These are phyloP conservation scores for Gaertneriomyces semiglobifer DNA, from an alignment of 192 early-diverging fungal genomes.

Conservation along the genomic window DNA sequence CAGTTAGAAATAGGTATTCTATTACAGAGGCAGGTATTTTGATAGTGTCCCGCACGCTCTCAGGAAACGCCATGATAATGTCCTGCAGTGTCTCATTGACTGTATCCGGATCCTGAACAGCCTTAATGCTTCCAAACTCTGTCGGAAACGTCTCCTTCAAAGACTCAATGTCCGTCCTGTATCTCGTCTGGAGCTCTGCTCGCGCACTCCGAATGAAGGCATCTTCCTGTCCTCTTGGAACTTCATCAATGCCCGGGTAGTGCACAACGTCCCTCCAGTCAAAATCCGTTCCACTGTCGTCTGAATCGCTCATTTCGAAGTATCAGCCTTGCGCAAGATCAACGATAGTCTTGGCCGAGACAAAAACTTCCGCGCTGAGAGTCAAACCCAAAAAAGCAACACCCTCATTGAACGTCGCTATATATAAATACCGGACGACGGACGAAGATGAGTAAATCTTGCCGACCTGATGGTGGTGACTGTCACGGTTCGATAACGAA, in stretches of 20 bases:
- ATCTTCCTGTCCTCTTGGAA: constrained; percentile 4
- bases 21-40: constrained; percentile 11
- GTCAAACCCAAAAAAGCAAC: no score
- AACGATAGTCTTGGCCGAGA: no score
- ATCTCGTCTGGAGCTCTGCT: constrained; percentile 8
- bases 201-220: constrained; percentile 6
- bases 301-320: constrained; percentile 5
- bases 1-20: constrained; percentile 14
- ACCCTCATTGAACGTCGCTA: no score
- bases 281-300: neutral
- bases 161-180: neutral
- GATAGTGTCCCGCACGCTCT: neutral
- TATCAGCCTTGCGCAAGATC: neutral
- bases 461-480: no score
- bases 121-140: constrained; percentile 17
- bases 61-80: neutral
- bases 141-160: constrained; percentile 9
- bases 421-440: no score
- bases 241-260: constrained; percentile 15
- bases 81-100: constrained; percentile 5
- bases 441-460: no score
- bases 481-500: no score
- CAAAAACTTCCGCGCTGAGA: no score
- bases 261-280: constrained; percentile 15
- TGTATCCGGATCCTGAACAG: constrained; percentile 12